Conservation (phyloP, 306 rosid genomes). For the Cyclanthera cordifolia region DNA sequence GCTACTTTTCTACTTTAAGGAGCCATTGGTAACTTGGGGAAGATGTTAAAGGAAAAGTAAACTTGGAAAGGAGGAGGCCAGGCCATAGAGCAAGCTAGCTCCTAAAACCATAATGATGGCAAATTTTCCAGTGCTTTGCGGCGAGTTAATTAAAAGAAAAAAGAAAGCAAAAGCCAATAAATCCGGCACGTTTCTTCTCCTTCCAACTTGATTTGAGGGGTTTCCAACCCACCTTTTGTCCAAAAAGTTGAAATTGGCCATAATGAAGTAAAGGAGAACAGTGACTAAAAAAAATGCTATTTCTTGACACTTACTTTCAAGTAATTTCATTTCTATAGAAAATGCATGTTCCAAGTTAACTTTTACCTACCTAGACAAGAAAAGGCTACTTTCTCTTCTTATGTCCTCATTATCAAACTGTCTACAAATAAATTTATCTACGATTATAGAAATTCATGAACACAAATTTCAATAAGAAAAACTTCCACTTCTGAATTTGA, state of each 20-base stretch:
- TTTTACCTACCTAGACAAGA: not conserved
- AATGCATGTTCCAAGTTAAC: not conserved
- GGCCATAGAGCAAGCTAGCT: not conserved
- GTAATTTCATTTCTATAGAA: not conserved
- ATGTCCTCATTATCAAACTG: not conserved
- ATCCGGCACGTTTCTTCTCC: conserved; percentile 14
- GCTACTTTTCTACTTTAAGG: no score
- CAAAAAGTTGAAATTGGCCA: not conserved
- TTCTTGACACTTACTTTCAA: not conserved
- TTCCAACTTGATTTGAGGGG: conserved; percentile 9
- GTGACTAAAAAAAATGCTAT: not conserved
- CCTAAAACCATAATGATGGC: not conserved
- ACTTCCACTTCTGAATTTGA: not conserved
- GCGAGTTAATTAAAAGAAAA: not conserved
- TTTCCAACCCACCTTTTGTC: not conserved
- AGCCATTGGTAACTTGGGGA: not conserved
- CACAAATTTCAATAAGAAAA: not conserved
- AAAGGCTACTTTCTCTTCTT: not conserved
- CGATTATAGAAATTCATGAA: not conserved
- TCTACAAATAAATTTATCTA: not conserved
- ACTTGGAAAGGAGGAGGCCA: not conserved
- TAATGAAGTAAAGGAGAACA: not conserved
- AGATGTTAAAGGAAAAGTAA: not conserved
- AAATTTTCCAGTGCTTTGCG: conserved; percentile 2
- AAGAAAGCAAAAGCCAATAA: conserved; percentile 2